A percentile compares a stretch with the other conserved stretches of the same genome.
Conservation (phyloP, 495 filamentous ascomycete genomes). For the Podospora anserina region DNA sequence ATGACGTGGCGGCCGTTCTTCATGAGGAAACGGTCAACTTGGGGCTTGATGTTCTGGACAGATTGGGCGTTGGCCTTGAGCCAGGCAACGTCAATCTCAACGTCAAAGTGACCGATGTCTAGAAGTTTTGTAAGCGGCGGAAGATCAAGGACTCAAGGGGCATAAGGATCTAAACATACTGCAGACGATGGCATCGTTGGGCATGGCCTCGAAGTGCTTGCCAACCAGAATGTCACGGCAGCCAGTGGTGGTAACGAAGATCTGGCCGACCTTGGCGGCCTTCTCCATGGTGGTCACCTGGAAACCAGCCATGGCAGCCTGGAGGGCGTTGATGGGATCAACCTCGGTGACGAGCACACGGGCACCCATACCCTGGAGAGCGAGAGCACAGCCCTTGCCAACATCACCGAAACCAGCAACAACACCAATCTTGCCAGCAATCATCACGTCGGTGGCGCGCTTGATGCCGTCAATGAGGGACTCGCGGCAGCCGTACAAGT, state of each 20-base stretch:
- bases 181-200: constrained; percentile 98
- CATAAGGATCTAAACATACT: constrained; percentile 57
- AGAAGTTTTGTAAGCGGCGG: neutral
- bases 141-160: neutral
- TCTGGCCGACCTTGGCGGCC: constrained; percentile 81
- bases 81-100: constrained; percentile 99
- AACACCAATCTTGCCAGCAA: constrained; percentile 96
- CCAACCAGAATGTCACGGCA: constrained; percentile 95
- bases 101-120: constrained; percentile 99
- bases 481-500: constrained; percentile 98
- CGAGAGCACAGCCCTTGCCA: constrained; percentile 96
- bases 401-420: constrained; percentile 99
- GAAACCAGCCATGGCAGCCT: constrained; percentile 95
- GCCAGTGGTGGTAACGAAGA: constrained; percentile 98
- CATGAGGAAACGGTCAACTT: constrained; percentile 97
- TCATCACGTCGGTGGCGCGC: constrained; percentile 99
- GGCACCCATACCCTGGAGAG: constrained; percentile 94
- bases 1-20: constrained; percentile 93
- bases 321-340: constrained; percentile 99
- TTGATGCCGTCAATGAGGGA: constrained; percentile 99
- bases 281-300: constrained; percentile 98
- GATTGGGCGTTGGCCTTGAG: constrained; percentile 90
- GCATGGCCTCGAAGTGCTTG: constrained; percentile 94
- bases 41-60: constrained; percentile 98
- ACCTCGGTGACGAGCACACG: constrained; percentile 96